Evolutionary conservation across 441 rosid genomes (phyloP).

Genomic region (Jatropha podagrica): DNA sequence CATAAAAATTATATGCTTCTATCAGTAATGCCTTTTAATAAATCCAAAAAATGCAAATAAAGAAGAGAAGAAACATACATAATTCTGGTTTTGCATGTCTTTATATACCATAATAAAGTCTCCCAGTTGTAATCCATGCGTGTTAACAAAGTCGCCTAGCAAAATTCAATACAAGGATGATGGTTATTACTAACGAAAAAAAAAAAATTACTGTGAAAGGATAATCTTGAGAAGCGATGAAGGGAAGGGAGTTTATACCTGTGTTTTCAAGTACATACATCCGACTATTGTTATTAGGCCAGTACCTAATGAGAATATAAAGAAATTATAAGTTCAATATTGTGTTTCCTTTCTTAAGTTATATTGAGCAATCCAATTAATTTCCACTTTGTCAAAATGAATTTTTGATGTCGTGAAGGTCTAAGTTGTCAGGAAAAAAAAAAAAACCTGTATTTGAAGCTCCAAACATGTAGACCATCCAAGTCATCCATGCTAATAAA

Average conservation of each 20-base stretch:
- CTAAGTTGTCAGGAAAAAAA: no score
- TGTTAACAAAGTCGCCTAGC: constrained; percentile 80
- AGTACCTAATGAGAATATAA: constrained; percentile 55
- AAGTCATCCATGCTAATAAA: constrained; percentile 71
- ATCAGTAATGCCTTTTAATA: not conserved
- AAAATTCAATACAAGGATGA: constrained; percentile 1
- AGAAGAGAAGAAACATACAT: constrained; percentile 43
- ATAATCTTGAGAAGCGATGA: not conserved
- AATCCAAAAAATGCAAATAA: not conserved
- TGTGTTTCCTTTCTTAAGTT: not conserved
- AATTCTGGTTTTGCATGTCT: constrained; percentile 55
- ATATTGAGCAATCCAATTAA: not conserved
- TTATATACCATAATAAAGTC: constrained; percentile 81
- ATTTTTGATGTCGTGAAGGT: no score
- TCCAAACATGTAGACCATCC: constrained; percentile 84
- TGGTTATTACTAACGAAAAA: not conserved
- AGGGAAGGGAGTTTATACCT: constrained; percentile 38
- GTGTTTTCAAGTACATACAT: constrained; percentile 98
- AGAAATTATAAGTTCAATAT: not conserved
- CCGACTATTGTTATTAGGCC: constrained; percentile 98
- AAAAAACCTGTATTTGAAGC: constrained; percentile 83
- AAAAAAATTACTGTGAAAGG: not conserved
- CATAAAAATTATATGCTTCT: not conserved
- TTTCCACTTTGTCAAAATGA: not conserved
- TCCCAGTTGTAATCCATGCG: constrained; percentile 78